Percentiles rank a stretch among this genome's conserved stretches.
phyloP scores from a whole-genome alignment of 148 eudicot genomes.

The Fagopyrum esculentum region DNA sequence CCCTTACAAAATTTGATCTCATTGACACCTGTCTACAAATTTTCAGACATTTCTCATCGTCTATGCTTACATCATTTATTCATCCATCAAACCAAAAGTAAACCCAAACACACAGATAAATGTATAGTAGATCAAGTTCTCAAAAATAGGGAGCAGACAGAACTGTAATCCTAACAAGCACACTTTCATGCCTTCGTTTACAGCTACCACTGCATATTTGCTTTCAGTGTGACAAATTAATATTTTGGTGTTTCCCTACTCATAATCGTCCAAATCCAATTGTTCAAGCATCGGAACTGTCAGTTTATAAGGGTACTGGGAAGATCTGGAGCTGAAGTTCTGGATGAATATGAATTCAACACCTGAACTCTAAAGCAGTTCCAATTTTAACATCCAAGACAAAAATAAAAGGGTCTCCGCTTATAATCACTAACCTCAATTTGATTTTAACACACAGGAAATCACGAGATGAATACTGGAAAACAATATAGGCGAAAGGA shows the following conservation, averaged over 20 bases:
- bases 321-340: background rate
- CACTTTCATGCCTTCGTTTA: background rate
- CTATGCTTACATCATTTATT: background rate
- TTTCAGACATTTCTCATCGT: background rate
- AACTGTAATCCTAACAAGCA: background rate
- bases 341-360: background rate
- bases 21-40: background rate
- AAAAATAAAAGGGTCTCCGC: background rate
- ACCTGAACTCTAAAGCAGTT: background rate
- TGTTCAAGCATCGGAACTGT: background rate
- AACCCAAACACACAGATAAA: background rate
- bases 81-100: background rate
- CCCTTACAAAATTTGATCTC: background rate
- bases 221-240: background rate
- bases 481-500: background rate
- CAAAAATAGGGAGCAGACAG: background rate
- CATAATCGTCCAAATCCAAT: background rate
- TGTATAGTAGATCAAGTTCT: background rate
- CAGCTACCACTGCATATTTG: background rate
- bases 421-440: background rate
- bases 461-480: background rate
- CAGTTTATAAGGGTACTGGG: background rate
- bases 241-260: background rate
- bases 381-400: background rate
- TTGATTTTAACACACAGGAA: background rate